A percentile compares a stretch with the other conserved stretches of the same genome.
Conservation (phyloP, 2,329 filamentous ascomycete species). For the Fusarium falciforme region DNA sequence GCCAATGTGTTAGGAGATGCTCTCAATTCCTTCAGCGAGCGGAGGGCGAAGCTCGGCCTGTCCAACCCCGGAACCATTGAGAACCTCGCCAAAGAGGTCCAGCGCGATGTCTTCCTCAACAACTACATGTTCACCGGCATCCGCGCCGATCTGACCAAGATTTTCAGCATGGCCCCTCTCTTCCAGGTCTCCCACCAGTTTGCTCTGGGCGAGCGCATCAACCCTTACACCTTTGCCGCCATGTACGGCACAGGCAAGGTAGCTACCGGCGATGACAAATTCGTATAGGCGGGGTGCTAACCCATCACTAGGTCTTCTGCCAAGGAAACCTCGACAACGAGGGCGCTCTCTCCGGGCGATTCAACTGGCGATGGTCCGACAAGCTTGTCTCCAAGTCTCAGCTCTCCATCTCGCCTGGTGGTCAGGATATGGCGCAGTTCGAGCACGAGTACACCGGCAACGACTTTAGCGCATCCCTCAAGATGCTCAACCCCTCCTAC, state of each 20-base stretch:
- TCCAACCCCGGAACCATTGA: constrained; percentile 94
- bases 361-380: constrained; percentile 91
- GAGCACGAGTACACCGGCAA: constrained; percentile 95
- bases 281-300: constrained; percentile 29
- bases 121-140: constrained; percentile 98
- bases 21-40: constrained; percentile 84
- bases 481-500: constrained; percentile 94
- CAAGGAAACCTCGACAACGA: constrained; percentile 97
- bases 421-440: constrained; percentile 89
- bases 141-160: constrained; percentile 95
- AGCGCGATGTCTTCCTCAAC: constrained; percentile 95
- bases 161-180: constrained; percentile 90
- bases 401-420: constrained; percentile 83
- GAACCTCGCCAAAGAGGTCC: constrained; percentile 88
- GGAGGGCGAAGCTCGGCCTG: constrained; percentile 88
- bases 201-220: constrained; percentile 90
- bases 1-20: constrained; percentile 77
- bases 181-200: constrained; percentile 99
- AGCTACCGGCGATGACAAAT: constrained; percentile 32
- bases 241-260: constrained; percentile 95
- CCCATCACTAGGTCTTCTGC: constrained; percentile 80
- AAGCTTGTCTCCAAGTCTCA: constrained; percentile 87
- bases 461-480: constrained; percentile 93
- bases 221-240: constrained; percentile 94
- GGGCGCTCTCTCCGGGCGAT: constrained; percentile 84